Base-by-base conservation (phyloP, 2,329 filamentous ascomycete species). In the Aureobasidium lini region DNA sequence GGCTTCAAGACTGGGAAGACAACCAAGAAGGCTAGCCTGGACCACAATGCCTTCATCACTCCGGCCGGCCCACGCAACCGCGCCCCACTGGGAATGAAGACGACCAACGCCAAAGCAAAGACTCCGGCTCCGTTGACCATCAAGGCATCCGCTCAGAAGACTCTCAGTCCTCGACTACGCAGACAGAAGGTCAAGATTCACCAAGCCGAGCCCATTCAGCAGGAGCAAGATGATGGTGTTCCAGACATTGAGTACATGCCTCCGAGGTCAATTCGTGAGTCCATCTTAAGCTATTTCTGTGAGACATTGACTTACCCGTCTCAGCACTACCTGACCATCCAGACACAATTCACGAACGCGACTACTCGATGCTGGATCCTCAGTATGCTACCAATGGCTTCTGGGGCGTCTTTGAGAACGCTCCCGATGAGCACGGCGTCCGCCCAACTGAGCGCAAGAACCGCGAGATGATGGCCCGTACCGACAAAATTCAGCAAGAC, bases 221-320 rank as follows among this genome's bases (percentile, higher is more conserved):
- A 40, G 1, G 57, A 60, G 7, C 69, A 31, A 53, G 75, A 80
- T 50, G 76, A 79, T 46, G 78, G 82, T 57, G 84, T 89, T 46
- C 84, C 86, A 29, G 92, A 96, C 58, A 84, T 93, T 62, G 94
- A 97, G 77, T 96, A 95, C 71, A 91, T 90, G 70, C 90, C 93
- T 6, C 90, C 90, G 0, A 86, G 79, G 62, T 81, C 85, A 1
- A 81, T 81, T 64, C 76, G 77, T 79, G 69, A 60, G 69, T 61
- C 28, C 18, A 6, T 39, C 28, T n/a, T 29, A 16, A 8, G 9
- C 23, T 32, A 6, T 3, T 8, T 39, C 23, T 53, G 28, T n/a
- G 18, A 11, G 11, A 7, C 46, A 31, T 6, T 2, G n/a, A 4
- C 48, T 62, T 13, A 59, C 47, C 32, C 46, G 3, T 31, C 23